phyloP scores from a whole-genome alignment of 2,329 filamentous ascomycete species.

The Fusarium haematococcum region DNA sequence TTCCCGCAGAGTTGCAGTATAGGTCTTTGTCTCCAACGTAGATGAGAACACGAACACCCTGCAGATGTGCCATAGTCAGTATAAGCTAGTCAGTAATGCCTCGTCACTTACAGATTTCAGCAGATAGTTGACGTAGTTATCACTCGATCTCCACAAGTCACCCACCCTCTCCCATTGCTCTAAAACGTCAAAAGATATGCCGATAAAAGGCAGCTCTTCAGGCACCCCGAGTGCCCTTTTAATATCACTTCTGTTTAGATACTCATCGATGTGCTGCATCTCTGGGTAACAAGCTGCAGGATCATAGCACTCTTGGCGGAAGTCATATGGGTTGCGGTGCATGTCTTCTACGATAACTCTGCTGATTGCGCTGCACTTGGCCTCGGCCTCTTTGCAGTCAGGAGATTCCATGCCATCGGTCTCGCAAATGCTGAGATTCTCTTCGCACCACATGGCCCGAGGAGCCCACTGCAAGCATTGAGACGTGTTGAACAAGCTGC shows the following conservation, averaged over 20 bases:
- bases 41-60: conserved; percentile 7
- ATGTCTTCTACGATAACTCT: neutral
- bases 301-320: neutral
- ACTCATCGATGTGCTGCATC: neutral
- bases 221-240: neutral
- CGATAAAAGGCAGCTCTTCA: fast-evolving
- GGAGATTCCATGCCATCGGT: neutral
- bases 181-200: neutral
- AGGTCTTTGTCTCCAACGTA: conserved; percentile 14
- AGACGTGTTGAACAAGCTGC: neutral
- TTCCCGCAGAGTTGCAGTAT: neutral
- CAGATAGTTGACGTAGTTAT: neutral
- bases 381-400: neutral
- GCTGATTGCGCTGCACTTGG: neutral
- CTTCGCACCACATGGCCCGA: neutral
- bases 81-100: neutral
- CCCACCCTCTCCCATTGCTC: neutral
- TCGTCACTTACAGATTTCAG: neutral
- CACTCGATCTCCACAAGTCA: neutral
- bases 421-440: neutral
- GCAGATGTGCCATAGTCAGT: neutral
- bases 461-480: neutral
- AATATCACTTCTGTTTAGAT: neutral
- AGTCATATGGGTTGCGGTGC: neutral
- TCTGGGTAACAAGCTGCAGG: neutral